Evolutionary conservation across 768 basidiomycete species (phyloP).

Genomic region (Podaxis pistillaris): DNA sequence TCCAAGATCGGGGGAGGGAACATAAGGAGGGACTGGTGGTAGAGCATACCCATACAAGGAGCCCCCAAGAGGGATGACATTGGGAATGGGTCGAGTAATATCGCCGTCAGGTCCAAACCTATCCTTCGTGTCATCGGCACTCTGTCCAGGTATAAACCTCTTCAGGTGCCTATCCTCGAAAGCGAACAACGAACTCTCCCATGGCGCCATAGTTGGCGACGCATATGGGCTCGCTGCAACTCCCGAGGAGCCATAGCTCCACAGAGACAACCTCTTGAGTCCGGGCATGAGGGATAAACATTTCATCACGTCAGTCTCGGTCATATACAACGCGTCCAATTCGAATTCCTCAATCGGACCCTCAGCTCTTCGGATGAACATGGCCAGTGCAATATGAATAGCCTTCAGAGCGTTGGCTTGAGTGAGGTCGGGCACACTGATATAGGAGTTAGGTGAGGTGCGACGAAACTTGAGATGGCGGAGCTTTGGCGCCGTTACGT

Average conservation of each 20-base stretch:
- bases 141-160: constrained; percentile 5
- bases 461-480: constrained; percentile 14
- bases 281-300: constrained; percentile 11
- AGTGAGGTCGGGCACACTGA: background rate
- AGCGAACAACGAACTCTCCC: constrained; percentile 6
- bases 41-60: background rate
- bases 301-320: constrained; percentile 11
- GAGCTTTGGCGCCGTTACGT: constrained; percentile 3
- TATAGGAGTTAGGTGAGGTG: constrained; percentile 6
- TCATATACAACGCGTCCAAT: constrained; percentile 10
- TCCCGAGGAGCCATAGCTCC: constrained; percentile 6
- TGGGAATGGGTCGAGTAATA: background rate
- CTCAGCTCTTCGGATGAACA: constrained; percentile 3
- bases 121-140: background rate
- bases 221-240: background rate
- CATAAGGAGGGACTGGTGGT: background rate
- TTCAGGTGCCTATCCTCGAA: constrained; percentile 9
- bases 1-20: background rate
- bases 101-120: background rate
- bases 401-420: background rate
- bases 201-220: background rate
- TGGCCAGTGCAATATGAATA: constrained; percentile 4
- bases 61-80: background rate
- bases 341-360: constrained; percentile 7
- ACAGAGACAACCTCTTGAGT: constrained; percentile 4